Base-by-base conservation (phyloP, 805 yeast species). In the Priceomyces haplophilus region DNA sequence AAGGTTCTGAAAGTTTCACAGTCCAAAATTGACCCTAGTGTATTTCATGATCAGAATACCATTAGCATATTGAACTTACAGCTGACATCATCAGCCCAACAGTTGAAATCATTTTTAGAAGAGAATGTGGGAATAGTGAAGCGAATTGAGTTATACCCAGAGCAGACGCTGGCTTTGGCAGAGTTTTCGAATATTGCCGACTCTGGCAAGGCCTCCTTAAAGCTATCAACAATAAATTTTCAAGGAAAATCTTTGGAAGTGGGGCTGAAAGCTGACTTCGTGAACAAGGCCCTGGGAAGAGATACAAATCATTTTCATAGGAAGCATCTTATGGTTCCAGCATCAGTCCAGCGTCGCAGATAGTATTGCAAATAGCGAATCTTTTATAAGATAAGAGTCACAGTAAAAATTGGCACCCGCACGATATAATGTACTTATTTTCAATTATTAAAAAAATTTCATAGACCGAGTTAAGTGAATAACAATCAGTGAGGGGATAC, bases 141-240 rank as follows among this genome's bases (percentile, higher is more conserved):
- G 1, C 64, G 67, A 6, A 60, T 80, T 1, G 67, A 74, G 19
- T 50, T 80, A 13, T 73, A 69, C 29, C 73, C 82, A 0, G 75
- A 71, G 17, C 51, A 58, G 15, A 52, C 61, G 5, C 77, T 76
- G 3, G 84, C 84, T 0, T 49, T 82, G 23, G 66, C 82, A 3
- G 76, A 75, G 46, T 76, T 77, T 47, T 57, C 56, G 19, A 59
- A 55, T 4, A 59, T 66, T 0, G 51, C 59, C 6, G 70, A 69
- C 36, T 78, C 83, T 1, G 88, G 88, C 0, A 67, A 61, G 35
- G 80, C 79, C 0, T 61, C 68, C 0, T 53, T 82, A 59, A 51
- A 56, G 10, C 48, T 78, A 12, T 65, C 71, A 24, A 76, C 78
- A 0, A 48, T 47, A 18, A 48, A 44, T 8, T 63, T 76, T 13